A percentile compares a stretch with the other conserved stretches of the same genome.
Evolutionary conservation across 1,139 yeast genomes (phyloP).

Genomic region (Scheffersomyces insectosa): DNA sequence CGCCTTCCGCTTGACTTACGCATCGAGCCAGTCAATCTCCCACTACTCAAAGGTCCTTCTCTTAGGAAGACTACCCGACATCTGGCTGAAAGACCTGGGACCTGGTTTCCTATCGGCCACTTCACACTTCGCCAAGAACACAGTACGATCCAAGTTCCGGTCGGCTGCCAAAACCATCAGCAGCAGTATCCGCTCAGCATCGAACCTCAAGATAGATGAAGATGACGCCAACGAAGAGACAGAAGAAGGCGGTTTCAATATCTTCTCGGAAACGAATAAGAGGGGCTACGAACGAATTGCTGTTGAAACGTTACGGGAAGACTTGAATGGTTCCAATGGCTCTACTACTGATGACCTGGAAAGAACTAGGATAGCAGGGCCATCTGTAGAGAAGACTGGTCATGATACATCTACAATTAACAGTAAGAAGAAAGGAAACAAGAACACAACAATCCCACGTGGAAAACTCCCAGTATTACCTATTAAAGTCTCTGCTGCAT

Average conservation of each 20-base stretch:
- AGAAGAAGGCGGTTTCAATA: conserved; percentile 13
- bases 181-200: conserved; percentile 12
- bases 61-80: conserved; percentile 65
- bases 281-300: neutral
- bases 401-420: no score
- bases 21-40: conserved; percentile 51
- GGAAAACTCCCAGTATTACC: no score
- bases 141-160: conserved; percentile 14
- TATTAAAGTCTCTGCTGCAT: no score
- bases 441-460: no score
- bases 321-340: neutral
- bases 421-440: no score
- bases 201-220: neutral
- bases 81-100: conserved; percentile 52
- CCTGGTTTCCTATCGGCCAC: conserved; percentile 16
- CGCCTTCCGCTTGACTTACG: conserved; percentile 60
- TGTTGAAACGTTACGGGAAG: neutral
- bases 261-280: conserved; percentile 1
- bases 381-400: no score
- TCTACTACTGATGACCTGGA: no score
- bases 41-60: conserved; percentile 51
- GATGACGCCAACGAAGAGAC: neutral
- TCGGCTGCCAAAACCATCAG: conserved; percentile 13
- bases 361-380: no score
- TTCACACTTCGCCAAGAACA: conserved; percentile 14